Conservation (phyloP, 2,329 filamentous ascomycete genomes). For the Paracoccidioides brasiliensis region DNA sequence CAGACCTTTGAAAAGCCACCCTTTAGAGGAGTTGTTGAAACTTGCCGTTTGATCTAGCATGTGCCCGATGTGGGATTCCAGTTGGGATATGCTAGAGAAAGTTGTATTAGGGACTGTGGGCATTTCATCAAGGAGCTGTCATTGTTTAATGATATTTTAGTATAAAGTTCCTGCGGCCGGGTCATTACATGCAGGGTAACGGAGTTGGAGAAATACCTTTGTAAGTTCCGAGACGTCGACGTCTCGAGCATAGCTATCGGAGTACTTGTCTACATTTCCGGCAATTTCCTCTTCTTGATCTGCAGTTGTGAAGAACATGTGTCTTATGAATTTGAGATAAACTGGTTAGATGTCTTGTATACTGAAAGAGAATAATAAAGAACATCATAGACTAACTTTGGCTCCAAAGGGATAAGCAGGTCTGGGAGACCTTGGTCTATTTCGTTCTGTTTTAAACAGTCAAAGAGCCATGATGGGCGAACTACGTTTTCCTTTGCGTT, state of each 20-base stretch:
- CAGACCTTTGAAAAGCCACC: conserved; percentile 38
- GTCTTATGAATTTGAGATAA: conserved; percentile 26
- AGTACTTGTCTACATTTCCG: conserved; percentile 58
- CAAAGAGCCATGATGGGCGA: conserved; percentile 66
- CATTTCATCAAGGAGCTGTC: conserved; percentile 32
- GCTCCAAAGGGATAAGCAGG: conserved; percentile 52
- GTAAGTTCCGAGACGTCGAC: conserved; percentile 50
- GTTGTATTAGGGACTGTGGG: conserved; percentile 13
- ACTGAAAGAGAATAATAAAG: background rate
- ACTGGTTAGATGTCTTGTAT: background rate
- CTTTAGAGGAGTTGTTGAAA: conserved; percentile 22
- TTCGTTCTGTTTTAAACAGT: conserved; percentile 56
- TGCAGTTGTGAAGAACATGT: conserved; percentile 59
- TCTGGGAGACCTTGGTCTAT: conserved; percentile 40
- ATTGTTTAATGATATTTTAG: background rate
- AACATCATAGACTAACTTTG: conserved; percentile 24
- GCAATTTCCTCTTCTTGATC: conserved; percentile 42
- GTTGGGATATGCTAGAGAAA: conserved; percentile 29
- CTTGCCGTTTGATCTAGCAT: conserved; percentile 6
- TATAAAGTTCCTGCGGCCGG: background rate
- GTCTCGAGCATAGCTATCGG: conserved; percentile 72
- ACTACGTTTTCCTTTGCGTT: conserved; percentile 58
- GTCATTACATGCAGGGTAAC: background rate
- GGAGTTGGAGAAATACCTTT: conserved; percentile 18
- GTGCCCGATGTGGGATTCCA: conserved; percentile 20